phyloP scores from a whole-genome alignment of 768 basidiomycete species.

The Hericium erinaceus region DNA sequence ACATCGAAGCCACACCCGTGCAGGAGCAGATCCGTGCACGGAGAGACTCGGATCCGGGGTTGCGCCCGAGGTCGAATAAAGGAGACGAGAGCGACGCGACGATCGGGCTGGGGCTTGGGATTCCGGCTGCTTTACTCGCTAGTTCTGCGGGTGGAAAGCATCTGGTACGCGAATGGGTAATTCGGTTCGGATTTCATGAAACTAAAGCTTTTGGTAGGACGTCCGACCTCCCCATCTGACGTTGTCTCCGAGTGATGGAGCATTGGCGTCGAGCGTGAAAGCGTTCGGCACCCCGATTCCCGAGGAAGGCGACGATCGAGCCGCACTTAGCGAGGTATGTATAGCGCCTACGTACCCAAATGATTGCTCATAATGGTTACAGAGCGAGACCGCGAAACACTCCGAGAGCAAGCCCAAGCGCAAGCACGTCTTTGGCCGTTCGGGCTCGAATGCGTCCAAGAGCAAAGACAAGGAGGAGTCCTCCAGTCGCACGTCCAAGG shows the following conservation, averaged over 20 bases:
- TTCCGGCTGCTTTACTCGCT: conserved; percentile 6
- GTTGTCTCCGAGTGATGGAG: conserved; percentile 55
- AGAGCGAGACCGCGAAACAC: conserved; percentile 43
- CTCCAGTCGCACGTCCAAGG: conserved; percentile 20
- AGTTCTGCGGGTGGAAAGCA: too few relatives aligned
- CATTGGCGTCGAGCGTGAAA: conserved; percentile 34
- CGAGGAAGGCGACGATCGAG: conserved; percentile 37
- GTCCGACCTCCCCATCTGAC: conserved; percentile 40
- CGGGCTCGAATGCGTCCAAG: conserved; percentile 29
- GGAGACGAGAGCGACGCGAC: conserved; percentile 9
- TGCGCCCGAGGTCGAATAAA: conserved; percentile 1
- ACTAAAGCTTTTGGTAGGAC: conserved; percentile 23
- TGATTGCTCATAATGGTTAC: conserved; percentile 2
- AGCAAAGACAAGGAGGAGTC: conserved; percentile 19
- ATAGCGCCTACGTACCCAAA: background rate
- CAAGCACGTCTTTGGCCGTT: conserved; percentile 54
- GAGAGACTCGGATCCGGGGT: conserved; percentile 10
- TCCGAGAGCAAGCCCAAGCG: conserved; percentile 31
- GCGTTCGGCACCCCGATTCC: conserved; percentile 21
- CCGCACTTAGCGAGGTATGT: conserved; percentile 62
- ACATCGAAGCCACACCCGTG: conserved; percentile 1
- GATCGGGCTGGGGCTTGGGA: conserved; percentile 24
- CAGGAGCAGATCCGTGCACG: background rate
- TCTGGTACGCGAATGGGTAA: too few relatives aligned
- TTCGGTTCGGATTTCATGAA: background rate